A percentile compares a stretch with the other conserved stretches of the same genome.
These are phyloP conservation scores for Xylariomycetidae sp. DNA, from an alignment of 2,329 filamentous ascomycete genomes.

Conservation along the genomic window DNA sequence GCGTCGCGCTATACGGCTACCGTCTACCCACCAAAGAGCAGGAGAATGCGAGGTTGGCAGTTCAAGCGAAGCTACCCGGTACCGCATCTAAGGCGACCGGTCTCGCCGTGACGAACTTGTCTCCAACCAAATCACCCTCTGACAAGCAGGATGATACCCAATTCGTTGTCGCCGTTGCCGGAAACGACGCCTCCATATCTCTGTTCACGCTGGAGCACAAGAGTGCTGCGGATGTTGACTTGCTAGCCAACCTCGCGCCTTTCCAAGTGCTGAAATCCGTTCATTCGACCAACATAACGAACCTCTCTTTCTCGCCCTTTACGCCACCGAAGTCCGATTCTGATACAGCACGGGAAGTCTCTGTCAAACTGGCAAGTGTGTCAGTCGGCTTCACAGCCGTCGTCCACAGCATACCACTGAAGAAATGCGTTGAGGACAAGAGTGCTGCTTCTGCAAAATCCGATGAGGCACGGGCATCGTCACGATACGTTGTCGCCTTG, in stretches of 20 bases:
- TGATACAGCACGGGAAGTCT: conserved; percentile 43
- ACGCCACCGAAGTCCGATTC: conserved; percentile 43
- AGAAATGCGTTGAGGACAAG: conserved; percentile 34
- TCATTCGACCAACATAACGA: conserved; percentile 53
- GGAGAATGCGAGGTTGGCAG: conserved; percentile 42
- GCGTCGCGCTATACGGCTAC: conserved; percentile 51
- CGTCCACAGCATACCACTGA: conserved; percentile 72
- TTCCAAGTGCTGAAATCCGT: conserved; percentile 48
- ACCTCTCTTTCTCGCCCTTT: conserved; percentile 53
- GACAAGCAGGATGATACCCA: conserved; percentile 59
- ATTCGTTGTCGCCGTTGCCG: conserved; percentile 73
- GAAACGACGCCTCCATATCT: conserved; percentile 71
- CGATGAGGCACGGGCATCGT: conserved; percentile 38
- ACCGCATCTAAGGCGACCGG: conserved; percentile 69
- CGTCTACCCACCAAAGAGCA: conserved; percentile 38
- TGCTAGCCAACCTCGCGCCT: conserved; percentile 46
- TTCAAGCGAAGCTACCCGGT: conserved; percentile 54
- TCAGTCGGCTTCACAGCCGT: conserved; percentile 74
- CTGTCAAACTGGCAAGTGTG: conserved; percentile 73
- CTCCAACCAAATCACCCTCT: conserved; percentile 43
- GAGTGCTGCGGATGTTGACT: conserved; percentile 36
- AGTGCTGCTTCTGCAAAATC: conserved; percentile 26
- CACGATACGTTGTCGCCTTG: conserved; percentile 65
- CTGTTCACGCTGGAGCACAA: conserved; percentile 72
- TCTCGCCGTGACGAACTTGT: conserved; percentile 68